These are phyloP conservation scores for Trichocladium antarcticum DNA, from an alignment of 495 filamentous ascomycete species.

Conservation along the genomic window DNA sequence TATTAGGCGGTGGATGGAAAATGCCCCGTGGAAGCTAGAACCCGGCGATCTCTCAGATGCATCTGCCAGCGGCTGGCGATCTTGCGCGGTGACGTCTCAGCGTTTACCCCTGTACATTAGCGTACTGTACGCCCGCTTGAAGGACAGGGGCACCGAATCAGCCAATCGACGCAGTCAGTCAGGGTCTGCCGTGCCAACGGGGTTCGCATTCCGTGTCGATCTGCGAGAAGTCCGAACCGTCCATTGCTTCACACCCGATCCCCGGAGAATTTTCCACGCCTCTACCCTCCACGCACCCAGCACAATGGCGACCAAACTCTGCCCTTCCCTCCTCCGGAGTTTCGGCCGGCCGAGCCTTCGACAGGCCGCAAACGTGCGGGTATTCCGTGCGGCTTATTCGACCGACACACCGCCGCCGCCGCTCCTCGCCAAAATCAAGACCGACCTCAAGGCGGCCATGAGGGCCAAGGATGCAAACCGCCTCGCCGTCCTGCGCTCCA, in stretches of 20 bases:
- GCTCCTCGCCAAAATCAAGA: conserved; percentile 37
- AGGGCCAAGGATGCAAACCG: conserved; percentile 44
- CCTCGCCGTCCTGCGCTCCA: conserved; percentile 43
- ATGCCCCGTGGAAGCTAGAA: too few species aligned
- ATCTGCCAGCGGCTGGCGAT: not conserved
- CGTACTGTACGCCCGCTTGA: not conserved
- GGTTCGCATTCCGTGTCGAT: conserved; percentile 8
- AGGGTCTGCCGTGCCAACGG: too few species aligned
- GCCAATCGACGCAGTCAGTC: too few species aligned
- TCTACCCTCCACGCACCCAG: not conserved
- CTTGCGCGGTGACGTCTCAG: conserved; percentile 3
- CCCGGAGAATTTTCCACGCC: too few species aligned
- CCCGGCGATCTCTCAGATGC: not conserved
- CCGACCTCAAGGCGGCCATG: conserved; percentile 51
- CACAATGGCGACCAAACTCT: conserved; percentile 14
- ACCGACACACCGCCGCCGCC: conserved; percentile 29
- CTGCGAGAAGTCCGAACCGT: not conserved
- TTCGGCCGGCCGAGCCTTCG: conserved; percentile 15
- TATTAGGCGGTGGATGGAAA: too few species aligned
- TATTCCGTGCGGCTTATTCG: conserved; percentile 25
- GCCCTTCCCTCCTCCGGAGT: conserved; percentile 9
- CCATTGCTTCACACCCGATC: not conserved
- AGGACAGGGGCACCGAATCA: too few species aligned
- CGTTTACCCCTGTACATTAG: not conserved
- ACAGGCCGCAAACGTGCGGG: conserved; percentile 4